These are phyloP conservation scores for Beauveria pseudobassiana DNA, from an alignment of 2,329 filamentous ascomycete genomes.

Conservation along the genomic window DNA sequence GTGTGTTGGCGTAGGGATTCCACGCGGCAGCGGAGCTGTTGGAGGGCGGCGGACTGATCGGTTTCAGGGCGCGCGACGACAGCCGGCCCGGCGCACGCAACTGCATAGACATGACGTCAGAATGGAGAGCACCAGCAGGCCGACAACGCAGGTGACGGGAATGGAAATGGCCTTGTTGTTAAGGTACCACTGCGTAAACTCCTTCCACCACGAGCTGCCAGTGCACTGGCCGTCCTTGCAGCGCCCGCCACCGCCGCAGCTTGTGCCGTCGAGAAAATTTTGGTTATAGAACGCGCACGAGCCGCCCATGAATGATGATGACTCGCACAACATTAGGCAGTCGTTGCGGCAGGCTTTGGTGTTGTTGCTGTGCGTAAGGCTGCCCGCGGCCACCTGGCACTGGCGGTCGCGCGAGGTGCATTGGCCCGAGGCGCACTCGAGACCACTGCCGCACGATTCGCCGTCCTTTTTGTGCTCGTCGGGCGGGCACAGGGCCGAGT, in stretches of 20 bases:
- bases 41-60: conserved; percentile 15
- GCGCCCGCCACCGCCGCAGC: conserved; percentile 70
- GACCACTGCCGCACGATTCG: conserved; percentile 58
- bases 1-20: conserved; percentile 15
- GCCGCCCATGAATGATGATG: conserved; percentile 56
- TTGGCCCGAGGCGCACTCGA: conserved; percentile 83
- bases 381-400: conserved; percentile 78
- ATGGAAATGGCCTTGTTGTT: conserved; percentile 77
- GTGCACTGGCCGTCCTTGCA: conserved; percentile 74
- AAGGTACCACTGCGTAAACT: conserved; percentile 69
- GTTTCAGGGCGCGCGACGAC: conserved; percentile 18
- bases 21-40: conserved; percentile 4
- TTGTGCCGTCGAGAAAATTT: conserved; percentile 89
- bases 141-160: conserved; percentile 64
- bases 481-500: conserved; percentile 61
- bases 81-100: conserved; percentile 25
- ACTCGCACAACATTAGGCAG: conserved; percentile 71
- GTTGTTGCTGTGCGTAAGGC: conserved; percentile 63
- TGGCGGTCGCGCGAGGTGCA: conserved; percentile 89
- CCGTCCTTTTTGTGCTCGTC: conserved; percentile 67
- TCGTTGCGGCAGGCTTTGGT: conserved; percentile 70
- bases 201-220: conserved; percentile 60
- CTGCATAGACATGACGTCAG: conserved; percentile 60
- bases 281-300: conserved; percentile 73
- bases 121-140: conserved; percentile 61